Percentiles rank a stretch among this genome's conserved stretches.
Conservation (phyloP, 495 filamentous ascomycete species). For the Letharia lupina region DNA sequence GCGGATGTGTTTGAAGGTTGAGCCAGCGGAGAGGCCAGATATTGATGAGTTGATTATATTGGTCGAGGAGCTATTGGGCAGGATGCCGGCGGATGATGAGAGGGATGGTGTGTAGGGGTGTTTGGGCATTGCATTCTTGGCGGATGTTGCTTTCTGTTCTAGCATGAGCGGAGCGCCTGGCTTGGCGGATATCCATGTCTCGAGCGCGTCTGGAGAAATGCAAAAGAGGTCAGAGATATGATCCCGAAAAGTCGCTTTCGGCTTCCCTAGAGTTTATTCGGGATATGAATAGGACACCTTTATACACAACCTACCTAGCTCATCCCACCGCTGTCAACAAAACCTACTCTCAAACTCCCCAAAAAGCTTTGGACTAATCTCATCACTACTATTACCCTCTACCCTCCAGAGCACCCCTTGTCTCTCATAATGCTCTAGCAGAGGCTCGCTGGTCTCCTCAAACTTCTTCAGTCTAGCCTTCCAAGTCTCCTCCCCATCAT, state of each 20-base stretch:
- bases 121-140: background rate
- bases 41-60: constrained; percentile 80
- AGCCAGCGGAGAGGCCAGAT: constrained; percentile 83
- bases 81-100: constrained; percentile 58
- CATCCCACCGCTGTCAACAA: constrained; percentile 26
- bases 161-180: background rate
- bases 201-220: background rate
- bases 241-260: background rate
- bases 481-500: constrained; percentile 85
- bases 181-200: background rate
- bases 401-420: constrained; percentile 86
- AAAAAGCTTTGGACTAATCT: constrained; percentile 82
- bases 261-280: background rate
- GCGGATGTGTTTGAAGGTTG: constrained; percentile 80
- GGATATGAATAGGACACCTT: background rate
- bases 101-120: constrained; percentile 10
- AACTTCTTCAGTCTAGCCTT: constrained; percentile 70
- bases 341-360: constrained; percentile 74
- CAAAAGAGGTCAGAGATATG: background rate
- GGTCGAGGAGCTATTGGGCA: constrained; percentile 65
- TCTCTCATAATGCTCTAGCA: constrained; percentile 81
- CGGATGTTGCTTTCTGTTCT: background rate
- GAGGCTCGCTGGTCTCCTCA: constrained; percentile 71
- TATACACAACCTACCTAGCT: background rate
- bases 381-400: constrained; percentile 77